Evolutionary conservation across 2,329 filamentous ascomycete species (phyloP).

Genomic region (Fusarium sp.): DNA sequence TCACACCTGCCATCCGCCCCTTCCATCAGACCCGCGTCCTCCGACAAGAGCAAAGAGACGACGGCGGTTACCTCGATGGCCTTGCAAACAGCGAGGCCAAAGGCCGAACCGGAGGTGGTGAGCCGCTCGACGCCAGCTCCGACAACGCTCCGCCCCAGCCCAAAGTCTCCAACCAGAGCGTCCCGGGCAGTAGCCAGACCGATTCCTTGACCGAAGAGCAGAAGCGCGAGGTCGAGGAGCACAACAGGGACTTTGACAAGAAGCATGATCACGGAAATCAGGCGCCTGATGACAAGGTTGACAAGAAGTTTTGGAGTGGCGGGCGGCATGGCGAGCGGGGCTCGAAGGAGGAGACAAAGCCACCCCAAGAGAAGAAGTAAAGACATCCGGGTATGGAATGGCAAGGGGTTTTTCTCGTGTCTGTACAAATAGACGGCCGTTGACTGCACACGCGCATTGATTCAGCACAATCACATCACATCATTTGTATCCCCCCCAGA

Average conservation of each 20-base stretch:
- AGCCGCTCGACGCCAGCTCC: constrained; percentile 53
- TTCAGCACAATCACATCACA: too few species aligned
- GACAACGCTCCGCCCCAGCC: constrained; percentile 60
- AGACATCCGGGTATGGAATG: too few species aligned
- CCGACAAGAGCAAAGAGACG: constrained; percentile 20
- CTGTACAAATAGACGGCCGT: neutral
- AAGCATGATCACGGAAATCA: constrained; percentile 64
- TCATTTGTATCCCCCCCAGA: too few species aligned
- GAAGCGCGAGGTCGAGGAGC: constrained; percentile 70
- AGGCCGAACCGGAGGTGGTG: constrained; percentile 59
- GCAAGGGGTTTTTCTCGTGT: rapidly evolving
- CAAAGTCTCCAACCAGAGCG: constrained; percentile 66
- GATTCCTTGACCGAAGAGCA: constrained; percentile 65
- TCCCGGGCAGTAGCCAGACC: constrained; percentile 53
- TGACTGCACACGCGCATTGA: neutral
- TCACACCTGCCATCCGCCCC: constrained; percentile 18
- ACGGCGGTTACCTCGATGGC: constrained; percentile 40
- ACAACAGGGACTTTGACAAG: constrained; percentile 71
- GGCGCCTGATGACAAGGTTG: constrained; percentile 66
- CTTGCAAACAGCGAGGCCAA: constrained; percentile 51
- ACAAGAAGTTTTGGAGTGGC: constrained; percentile 68
- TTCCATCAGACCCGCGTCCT: constrained; percentile 23
- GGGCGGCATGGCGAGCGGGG: constrained; percentile 20
- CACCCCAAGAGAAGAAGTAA: constrained; percentile 11
- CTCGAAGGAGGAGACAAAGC: neutral